Base-by-base conservation (phyloP, 2,329 filamentous ascomycete genomes). In the Neonectria coccinea region DNA sequence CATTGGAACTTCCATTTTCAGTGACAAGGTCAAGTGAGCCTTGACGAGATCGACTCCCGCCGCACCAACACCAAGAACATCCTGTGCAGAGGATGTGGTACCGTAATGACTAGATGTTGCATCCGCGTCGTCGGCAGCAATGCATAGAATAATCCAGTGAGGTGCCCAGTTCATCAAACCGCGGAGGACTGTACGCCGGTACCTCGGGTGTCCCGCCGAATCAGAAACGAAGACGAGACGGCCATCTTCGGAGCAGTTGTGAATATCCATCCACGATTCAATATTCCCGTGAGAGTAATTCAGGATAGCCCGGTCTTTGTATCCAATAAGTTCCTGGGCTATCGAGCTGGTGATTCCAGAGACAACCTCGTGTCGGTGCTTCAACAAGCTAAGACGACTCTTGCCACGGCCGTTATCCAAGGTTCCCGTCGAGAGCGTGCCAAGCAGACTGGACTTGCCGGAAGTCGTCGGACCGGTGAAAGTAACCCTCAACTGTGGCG, bases 141-240 rank as follows among this genome's bases (percentile, higher is more conserved):
- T 89, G 70, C 97, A 97, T 2, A 98, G 84, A 22, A 97, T 79
- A 1, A 92, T 94, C 91, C 96, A 99, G 76, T 98, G 94, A 9
- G 96, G 96, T 41, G 92, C 92, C 94, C 96, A 98, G 50, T 94
- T 96, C 67, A 99, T 86, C n/a, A 99, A 83, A 0, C 94, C 94
- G 64, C 95, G 88, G 57, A 98, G 84, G 2, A 93, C 95, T 6
- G 95, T 98, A 60, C 96, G 90, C 52, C 94, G 88, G 78, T 96
- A 99, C 48, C 94, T 89, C 41, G 94, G 91, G 68, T 97, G 92
- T 0, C 96, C 96, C 16, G 95, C 95, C 50, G 95, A 97, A 78
- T 99, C 96, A 1, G 94, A 93, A 7, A 98, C 83, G 70, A 97
- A 94, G 5, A 96, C 93, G 4, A 99, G 80, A 20, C 94, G 89